Evolutionary conservation across 1,284 basidiomycete species (phyloP), one percentile per base, ranked within the genome.

Genomic region (Boletus nobilissimus): DNA sequence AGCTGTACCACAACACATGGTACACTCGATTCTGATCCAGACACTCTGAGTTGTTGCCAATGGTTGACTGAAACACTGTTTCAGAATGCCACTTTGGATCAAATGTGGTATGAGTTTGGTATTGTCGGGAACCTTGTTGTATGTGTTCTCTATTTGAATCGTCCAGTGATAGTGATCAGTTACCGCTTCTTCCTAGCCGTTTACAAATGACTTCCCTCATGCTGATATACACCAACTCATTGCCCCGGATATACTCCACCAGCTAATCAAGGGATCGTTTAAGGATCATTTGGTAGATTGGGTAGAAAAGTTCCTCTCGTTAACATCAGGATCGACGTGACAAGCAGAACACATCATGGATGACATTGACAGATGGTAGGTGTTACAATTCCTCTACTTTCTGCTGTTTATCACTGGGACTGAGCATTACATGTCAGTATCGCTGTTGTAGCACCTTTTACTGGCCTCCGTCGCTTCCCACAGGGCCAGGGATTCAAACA

Each of bases 251-350:
- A 13, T 76, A 29, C 60, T 76, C 22, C 75, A 76, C 39, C 72
- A 76, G 4, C 48, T 76, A 3, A 74, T 76, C 10, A 74, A 76
- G 5, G 71, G 65, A 10, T 10, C n/a, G 1, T 76, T 76, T 18
- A 76, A 76, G 8, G 75, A 76, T 14, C 71, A 76, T n/a, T n/a
- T n/a, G 2, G 70, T 75, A 19, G 46, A 73, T 38, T 75, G 70
- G 74, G 48, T 75, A 14, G 48, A 62, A 18, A 73, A 63, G 36
- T 74, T n/a, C 5, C 63, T 74, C 16, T 14, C 38, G 9, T 29
- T 14, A 38, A 32, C n/a, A n/a, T n/a, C 19, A 24, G 40, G 43
- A 39, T 62, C 26, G 3, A 70, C 16, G 32, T 5, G 24, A 54
- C 38, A 26, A 62, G 57, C 36, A 10, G 54, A 74, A 5, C 32